Evolutionary conservation across 2,329 filamentous ascomycete species (phyloP).

Genomic region (Colletotrichum sidae): DNA sequence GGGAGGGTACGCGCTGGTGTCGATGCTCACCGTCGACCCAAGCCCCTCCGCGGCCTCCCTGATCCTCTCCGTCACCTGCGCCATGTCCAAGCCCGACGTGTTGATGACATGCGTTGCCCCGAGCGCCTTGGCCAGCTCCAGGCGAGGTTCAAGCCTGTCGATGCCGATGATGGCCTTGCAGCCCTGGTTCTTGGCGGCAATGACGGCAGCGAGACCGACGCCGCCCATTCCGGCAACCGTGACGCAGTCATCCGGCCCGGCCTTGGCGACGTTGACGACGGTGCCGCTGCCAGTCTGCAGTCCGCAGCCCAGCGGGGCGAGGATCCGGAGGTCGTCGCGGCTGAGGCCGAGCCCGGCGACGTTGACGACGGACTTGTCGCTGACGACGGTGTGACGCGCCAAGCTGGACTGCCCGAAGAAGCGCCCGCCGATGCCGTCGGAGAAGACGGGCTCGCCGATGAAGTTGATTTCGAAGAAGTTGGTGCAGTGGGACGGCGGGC

Average conservation of each 20-base stretch:
- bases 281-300: slow-evolving; percentile 52
- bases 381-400: slow-evolving; percentile 44
- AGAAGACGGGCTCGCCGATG: slow-evolving; percentile 33
- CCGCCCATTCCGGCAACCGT: slow-evolving; percentile 49
- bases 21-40: slow-evolving; percentile 59
- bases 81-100: slow-evolving; percentile 37
- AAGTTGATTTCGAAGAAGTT: slow-evolving; percentile 63
- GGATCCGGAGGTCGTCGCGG: slow-evolving; percentile 42
- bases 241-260: slow-evolving; percentile 42
- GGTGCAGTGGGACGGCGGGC: slow-evolving; percentile 59
- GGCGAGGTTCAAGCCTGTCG: slow-evolving; percentile 39
- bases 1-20: slow-evolving; percentile 60
- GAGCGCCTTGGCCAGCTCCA: slow-evolving; percentile 43
- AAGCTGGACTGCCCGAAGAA: slow-evolving; percentile 52
- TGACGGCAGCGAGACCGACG: slow-evolving; percentile 49
- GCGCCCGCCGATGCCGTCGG: slow-evolving; percentile 37
- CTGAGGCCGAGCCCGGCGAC: slow-evolving; percentile 31
- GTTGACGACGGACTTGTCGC: slow-evolving; percentile 44
- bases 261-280: slow-evolving; percentile 47
- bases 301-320: slow-evolving; percentile 50
- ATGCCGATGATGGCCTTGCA: slow-evolving; percentile 44
- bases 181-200: slow-evolving; percentile 45
- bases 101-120: slow-evolving; percentile 49
- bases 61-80: slow-evolving; percentile 44
- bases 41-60: slow-evolving; percentile 55